Evolutionary conservation across 2,329 filamentous ascomycete genomes (phyloP), one percentile per base, ranked within the genome.

Genomic region (Hawksworthiomyces lignivorus): DNA sequence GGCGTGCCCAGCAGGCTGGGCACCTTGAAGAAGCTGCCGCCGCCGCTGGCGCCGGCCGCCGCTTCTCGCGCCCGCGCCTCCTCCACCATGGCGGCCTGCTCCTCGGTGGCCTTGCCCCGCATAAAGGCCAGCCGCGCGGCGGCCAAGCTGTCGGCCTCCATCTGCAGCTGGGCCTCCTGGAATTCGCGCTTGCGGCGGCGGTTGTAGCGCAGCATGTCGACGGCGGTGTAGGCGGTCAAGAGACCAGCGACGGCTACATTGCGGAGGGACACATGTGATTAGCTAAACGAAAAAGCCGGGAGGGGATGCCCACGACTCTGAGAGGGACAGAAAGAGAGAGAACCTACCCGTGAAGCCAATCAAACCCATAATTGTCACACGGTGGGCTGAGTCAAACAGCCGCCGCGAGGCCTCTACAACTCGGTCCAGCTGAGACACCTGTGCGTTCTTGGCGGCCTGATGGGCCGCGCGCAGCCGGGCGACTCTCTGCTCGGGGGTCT

Each of bases 401-500:
- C 65, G 61, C 49, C 75, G 60, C 43, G 70, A 68, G 24, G 51
- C 56, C 44, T 67, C 65, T 39, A 78, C 61, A 30, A 76, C 41
- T 40, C 60, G 62, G 56, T 80, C 75, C 43, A 73, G 60, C 46
- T 57, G 61, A 48, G 74, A 78, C 35, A 75, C 59, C 54, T 72
- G 64, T 18, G 78, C 74, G 52, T 73, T 69, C 60, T 76, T 75
- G 34, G 80, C 78, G n/a, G 77, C 77, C 45, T 78, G 69, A 57
- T 83, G 80, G 47, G 81, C 79, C 34, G 79, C 78, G 41, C 82
- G 72, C 54, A 87, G 64, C 46, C 82, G 72, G 49, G 77, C 73
- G 27, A 87, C 82, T 53, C 80, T 78, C 63, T 86, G 75, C 58
- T 79, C 77, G 37, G 82, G 75, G 2, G 80, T 82, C 63, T 87